Evolutionary conservation across 441 rosid species (phyloP).

Genomic region (Populus tomentosa): DNA sequence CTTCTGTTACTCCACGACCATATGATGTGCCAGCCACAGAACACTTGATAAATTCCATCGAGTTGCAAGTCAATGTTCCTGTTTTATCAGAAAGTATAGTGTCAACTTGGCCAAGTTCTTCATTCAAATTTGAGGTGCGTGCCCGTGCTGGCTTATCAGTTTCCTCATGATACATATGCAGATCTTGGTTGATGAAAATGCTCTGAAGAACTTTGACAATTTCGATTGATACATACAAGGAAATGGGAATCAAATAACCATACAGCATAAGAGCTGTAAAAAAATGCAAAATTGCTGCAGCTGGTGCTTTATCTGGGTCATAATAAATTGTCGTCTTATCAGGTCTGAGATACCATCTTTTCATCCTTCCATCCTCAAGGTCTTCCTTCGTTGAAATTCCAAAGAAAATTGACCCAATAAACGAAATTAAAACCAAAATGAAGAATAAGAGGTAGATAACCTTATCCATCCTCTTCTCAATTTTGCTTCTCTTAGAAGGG

Average conservation of each 20-base stretch:
- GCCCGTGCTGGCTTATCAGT: conserved; percentile 88
- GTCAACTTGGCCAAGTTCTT: conserved; percentile 99
- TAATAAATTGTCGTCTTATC: conserved; percentile 65
- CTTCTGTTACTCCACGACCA: conserved; percentile 83
- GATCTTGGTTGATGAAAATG: conserved; percentile 78
- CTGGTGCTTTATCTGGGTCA: conserved; percentile 53
- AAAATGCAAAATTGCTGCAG: conserved; percentile 69
- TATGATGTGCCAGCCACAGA: conserved; percentile 90
- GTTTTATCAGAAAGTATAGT: conserved; percentile 97
- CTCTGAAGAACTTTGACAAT: conserved; percentile 93
- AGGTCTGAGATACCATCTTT: conserved; percentile 93
- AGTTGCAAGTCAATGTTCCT: conserved; percentile 97
- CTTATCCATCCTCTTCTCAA: conserved; percentile 84
- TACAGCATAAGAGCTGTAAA: conserved; percentile 84
- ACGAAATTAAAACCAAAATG: conserved; percentile 26
- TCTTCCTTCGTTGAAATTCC: conserved; percentile 72
- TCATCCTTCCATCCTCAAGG: conserved; percentile 62
- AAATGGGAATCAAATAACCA: conserved; percentile 91
- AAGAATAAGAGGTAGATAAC: conserved; percentile 66
- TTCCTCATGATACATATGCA: conserved; percentile 82
- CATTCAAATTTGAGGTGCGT: conserved; percentile 23
- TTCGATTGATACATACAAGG: conserved; percentile 93
- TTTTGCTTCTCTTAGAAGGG: conserved; percentile 93
- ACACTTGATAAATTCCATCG: conserved; percentile 95
- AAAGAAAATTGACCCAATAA: conserved; percentile 67